These are phyloP conservation scores for Fusarium pininemorale DNA, from an alignment of 2,329 filamentous ascomycete genomes.

Conservation along the genomic window DNA sequence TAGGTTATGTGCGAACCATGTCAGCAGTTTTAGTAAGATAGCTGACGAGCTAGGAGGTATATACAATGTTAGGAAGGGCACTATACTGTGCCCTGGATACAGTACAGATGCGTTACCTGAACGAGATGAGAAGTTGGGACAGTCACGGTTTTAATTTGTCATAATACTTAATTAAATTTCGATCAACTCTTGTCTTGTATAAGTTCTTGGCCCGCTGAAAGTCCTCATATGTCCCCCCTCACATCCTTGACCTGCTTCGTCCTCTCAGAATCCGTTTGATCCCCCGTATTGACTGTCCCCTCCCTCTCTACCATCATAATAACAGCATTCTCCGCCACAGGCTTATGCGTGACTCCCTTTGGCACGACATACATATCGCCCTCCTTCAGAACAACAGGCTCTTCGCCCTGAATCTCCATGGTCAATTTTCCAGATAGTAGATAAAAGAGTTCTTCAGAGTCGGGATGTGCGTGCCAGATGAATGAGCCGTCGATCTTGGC, in stretches of 20 bases:
- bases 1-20: rapidly evolving
- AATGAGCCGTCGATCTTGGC: constrained; percentile 52
- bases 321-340: constrained; percentile 47
- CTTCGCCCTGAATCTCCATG: constrained; percentile 46
- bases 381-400: constrained; percentile 42
- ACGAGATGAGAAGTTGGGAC: rapidly evolving
- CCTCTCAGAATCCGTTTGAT: constrained; percentile 36
- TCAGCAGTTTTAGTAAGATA: rapidly evolving
- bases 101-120: not conserved
- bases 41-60: rapidly evolving
- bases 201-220: no score
- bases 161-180: not conserved
- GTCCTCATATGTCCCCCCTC: not conserved
- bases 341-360: constrained; percentile 49
- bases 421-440: constrained; percentile 48
- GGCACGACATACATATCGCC: constrained; percentile 50
- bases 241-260: constrained; percentile 37
- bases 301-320: constrained; percentile 52
- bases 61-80: not conserved
- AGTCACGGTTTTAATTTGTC: not conserved
- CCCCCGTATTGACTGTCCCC: constrained; percentile 45
- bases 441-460: constrained; percentile 55
- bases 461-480: constrained; percentile 52
- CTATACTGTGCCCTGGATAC: not conserved
- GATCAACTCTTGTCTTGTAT: rapidly evolving